Base-by-base conservation (phyloP, 2,329 filamentous ascomycete genomes). In the Neonectria faginata region DNA sequence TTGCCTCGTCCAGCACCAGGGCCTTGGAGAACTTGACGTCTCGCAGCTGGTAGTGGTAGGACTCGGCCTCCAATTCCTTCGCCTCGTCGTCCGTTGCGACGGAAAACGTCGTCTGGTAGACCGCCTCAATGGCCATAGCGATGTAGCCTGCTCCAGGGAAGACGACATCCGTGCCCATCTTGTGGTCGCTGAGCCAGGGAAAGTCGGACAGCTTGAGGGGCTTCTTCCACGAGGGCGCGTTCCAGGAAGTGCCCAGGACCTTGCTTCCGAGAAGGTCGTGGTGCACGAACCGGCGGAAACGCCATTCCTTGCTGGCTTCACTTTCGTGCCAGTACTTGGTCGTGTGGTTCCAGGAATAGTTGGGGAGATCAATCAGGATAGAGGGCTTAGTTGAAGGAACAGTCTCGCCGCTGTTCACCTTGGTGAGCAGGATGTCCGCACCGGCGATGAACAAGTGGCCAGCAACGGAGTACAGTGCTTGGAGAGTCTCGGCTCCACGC, bases 301-400 rank as follows among this genome's bases (percentile, higher is more conserved):
- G 77, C 57, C 77, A 75, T 12, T 76, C 73, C 16, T 71, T 73
- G 16, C 77, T 79, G 5, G 79, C 60, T 22, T 78, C 75, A 1
- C 77, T 78, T 60, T 84, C 81, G 60, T 80, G 75, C 82, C 82
- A 84, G 67, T 83, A 81, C 14, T 66, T 70, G 7, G 76, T 79
- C 16, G 77, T 72, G 59, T 83, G 81, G 48, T 83, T 83, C 81
- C 82, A 84, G 4, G 79, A 77, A 55, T 84, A 84, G 1, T 76
- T 74, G 1, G 83, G 83, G 44, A 84, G 72, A 57, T 79, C 79
- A 5, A 74, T 66, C 31, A 63, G 33, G 3, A 83, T 67, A 5
- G 75, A 65, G 12, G 39, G 27, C 33, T 61, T 61, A 6, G 18
- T 41, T 41, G 36, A n/a, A 1, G 36, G 9, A n/a, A 12, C 31